phyloP scores from a whole-genome alignment of 768 basidiomycete genomes.

The Gloeostereum incarnatum region DNA sequence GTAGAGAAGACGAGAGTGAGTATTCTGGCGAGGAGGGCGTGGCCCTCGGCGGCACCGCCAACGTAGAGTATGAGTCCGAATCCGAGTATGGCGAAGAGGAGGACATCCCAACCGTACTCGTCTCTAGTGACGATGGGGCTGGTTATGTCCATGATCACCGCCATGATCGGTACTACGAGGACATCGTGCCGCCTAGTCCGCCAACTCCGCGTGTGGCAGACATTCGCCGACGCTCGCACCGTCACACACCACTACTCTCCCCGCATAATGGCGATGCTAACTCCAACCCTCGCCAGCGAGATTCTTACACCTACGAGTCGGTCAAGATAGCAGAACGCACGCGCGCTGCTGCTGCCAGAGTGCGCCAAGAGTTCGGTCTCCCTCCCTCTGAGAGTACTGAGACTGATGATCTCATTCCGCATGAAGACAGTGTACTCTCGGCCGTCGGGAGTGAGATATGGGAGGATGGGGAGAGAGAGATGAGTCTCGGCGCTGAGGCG shows the following conservation, averaged over 20 bases:
- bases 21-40: slow-evolving; percentile 23
- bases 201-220: background rate
- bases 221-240: background rate
- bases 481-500: slow-evolving; percentile 37
- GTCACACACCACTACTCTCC: background rate
- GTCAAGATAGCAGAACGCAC: slow-evolving; percentile 14
- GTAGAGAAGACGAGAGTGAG: slow-evolving; percentile 19
- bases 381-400: slow-evolving; percentile 30
- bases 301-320: slow-evolving; percentile 5
- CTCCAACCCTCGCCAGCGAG: slow-evolving; percentile 1
- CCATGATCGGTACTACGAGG: background rate
- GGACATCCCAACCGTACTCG: background rate
- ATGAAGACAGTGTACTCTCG: slow-evolving; percentile 19
- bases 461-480: slow-evolving; percentile 5
- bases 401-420: slow-evolving; percentile 13
- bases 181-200: background rate
- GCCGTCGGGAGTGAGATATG: background rate
- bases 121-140: background rate
- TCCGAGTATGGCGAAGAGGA: slow-evolving; percentile 20
- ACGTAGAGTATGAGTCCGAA: slow-evolving; percentile 15
- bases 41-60: slow-evolving; percentile 19
- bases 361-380: slow-evolving; percentile 44
- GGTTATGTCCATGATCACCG: background rate
- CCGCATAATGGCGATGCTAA: background rate
- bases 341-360: slow-evolving; percentile 28